Base-by-base conservation (phyloP, 768 basidiomycete species). In the Lyophyllum decastes region DNA sequence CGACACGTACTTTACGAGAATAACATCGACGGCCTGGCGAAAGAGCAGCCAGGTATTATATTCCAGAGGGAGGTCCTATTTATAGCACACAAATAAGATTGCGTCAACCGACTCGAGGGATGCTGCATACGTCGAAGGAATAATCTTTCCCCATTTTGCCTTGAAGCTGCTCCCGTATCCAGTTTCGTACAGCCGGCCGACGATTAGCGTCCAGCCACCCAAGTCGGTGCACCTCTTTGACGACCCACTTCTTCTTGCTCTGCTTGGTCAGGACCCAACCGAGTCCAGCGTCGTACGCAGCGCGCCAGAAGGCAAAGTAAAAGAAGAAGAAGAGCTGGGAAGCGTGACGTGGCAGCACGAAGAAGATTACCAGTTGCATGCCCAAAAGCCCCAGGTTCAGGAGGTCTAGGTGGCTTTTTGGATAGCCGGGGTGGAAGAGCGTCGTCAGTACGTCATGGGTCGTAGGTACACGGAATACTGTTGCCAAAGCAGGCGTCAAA, bases 41-140 rank as follows among this genome's bases (percentile, higher is more conserved):
- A 98, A 99, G 57, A 98, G 81, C 27, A 99, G 79, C 97, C 96
- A 99, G 0, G 92, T 85, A 66, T 98, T 98, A 73, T 96, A 98
- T 71, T 98, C 95, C 38, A 94, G 69, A 0, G 95, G 95, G 16
- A 96, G 82, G 50, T 90, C 86, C 93, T 95, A 52, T n/a, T 55
- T 45, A 51, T 49, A 46, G 40, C 6, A 25, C 54, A 19, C 57
- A 40, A 46, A 52, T 54, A 19, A 52, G 48, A 21, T 52, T 41
- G 49, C 47, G 52, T 43, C 55, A 44, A 30, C 19, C 50, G 57
- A 35, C 53, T 24, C 17, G 12, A n/a, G 30, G 6, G 51, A 40
- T 17, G 24, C 21, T 41, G 47, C 61, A 22, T 21, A 82, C 93
- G 66, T 97, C 91, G 69, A 96, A 96, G 4, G 89, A 89, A 70